Percentiles rank a stretch among this genome's conserved stretches.
phyloP scores from a whole-genome alignment of 352 stramenopile genomes.

The Phytophthora podocarpi region DNA sequence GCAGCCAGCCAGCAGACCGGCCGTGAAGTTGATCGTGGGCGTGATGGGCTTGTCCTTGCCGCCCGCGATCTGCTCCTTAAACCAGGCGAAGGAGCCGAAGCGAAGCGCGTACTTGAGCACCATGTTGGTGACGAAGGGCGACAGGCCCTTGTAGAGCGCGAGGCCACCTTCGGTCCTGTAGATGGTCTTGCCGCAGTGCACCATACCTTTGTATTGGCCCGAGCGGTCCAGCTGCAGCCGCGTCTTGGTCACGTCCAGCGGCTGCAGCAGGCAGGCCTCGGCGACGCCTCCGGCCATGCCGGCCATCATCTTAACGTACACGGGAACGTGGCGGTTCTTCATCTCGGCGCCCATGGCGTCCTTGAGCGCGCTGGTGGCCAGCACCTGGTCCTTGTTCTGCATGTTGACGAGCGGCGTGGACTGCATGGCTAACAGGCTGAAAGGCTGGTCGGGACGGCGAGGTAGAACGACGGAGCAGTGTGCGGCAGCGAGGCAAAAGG shows the following conservation, averaged over 20 bases:
- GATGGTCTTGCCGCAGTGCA: slow-evolving; percentile 82
- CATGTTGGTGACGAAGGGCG: slow-evolving; percentile 89
- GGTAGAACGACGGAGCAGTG: slow-evolving; percentile 13
- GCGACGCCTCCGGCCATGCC: slow-evolving; percentile 88
- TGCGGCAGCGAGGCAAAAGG: slow-evolving; percentile 30
- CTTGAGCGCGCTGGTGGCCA: slow-evolving; percentile 80
- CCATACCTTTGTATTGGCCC: slow-evolving; percentile 87
- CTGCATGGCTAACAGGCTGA: slow-evolving; percentile 31
- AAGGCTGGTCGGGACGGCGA: too few relatives aligned
- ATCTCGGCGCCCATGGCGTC: slow-evolving; percentile 75
- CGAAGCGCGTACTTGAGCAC: slow-evolving; percentile 91
- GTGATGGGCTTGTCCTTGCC: slow-evolving; percentile 76
- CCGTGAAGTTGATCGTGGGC: slow-evolving; percentile 81
- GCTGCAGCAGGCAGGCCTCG: slow-evolving; percentile 83
- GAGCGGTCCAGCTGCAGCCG: slow-evolving; percentile 78
- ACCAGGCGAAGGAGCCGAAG: slow-evolving; percentile 87
- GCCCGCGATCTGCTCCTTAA: slow-evolving; percentile 84
- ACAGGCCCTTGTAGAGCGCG: slow-evolving; percentile 87
- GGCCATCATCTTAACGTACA: slow-evolving; percentile 87
- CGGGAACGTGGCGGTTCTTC: slow-evolving; percentile 69
- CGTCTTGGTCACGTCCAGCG: slow-evolving; percentile 88
- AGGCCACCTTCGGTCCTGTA: slow-evolving; percentile 74
- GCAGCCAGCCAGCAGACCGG: slow-evolving; percentile 91
- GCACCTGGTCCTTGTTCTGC: slow-evolving; percentile 34
- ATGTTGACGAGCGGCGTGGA: slow-evolving; percentile 28